Evolutionary conservation across 1,284 basidiomycete genomes (phyloP).

Genomic region (Fomitiporia mediterranea): DNA sequence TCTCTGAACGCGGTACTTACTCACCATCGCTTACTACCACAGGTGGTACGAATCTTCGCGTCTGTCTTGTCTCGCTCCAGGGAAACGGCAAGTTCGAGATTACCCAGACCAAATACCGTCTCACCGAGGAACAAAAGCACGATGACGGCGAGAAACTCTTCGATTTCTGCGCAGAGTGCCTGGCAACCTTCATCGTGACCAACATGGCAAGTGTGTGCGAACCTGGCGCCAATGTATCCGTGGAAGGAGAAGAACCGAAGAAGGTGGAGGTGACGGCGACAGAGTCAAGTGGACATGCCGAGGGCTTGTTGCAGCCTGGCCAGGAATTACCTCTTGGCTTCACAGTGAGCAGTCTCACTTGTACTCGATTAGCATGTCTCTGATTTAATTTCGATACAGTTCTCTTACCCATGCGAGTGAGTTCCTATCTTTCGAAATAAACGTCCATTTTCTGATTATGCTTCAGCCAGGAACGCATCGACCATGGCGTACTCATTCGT

Average conservation of each 20-base stretch:
- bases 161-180: constrained; percentile 95
- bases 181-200: constrained; percentile 85
- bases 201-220: constrained; percentile 48
- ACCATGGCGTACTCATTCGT: constrained; percentile 91
- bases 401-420: constrained; percentile 90
- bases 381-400: constrained; percentile 46
- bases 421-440: constrained; percentile 29
- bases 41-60: constrained; percentile 95
- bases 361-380: not conserved
- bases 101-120: constrained; percentile 94
- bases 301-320: constrained; percentile 59
- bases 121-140: constrained; percentile 98
- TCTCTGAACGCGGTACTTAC: not conserved
- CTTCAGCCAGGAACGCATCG: constrained; percentile 88
- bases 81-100: constrained; percentile 96
- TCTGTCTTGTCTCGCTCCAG: constrained; percentile 91
- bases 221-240: constrained; percentile 1
- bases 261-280: not conserved
- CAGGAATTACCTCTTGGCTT: constrained; percentile 85
- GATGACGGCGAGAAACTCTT: constrained; percentile 93
- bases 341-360: constrained; percentile 55
- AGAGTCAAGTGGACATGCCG: constrained; percentile 13
- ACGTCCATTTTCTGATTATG: not conserved
- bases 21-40: not conserved
- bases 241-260: not conserved